phyloP scores from a whole-genome alignment of 345 rosid species.

The Heritiera fomes region DNA sequence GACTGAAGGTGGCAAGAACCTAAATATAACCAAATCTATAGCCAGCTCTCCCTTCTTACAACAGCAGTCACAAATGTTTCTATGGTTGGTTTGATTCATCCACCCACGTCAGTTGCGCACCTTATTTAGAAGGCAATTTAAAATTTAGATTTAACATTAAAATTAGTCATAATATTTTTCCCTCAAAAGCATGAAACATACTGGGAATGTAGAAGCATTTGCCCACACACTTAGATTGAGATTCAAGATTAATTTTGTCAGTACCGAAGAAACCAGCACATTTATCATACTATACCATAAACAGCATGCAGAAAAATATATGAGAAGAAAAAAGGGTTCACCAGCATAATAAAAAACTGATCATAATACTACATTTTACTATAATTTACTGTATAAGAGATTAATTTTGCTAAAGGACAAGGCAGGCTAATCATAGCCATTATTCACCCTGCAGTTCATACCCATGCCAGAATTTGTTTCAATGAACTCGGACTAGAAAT shows the following conservation, averaged over 20 bases:
- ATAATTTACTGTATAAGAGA: neutral
- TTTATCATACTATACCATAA: neutral
- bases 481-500: neutral
- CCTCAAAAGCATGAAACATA: neutral
- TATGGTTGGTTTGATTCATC: slow-evolving; percentile 7
- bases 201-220: neutral
- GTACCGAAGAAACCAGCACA: neutral
- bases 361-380: neutral
- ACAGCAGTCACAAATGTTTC: neutral
- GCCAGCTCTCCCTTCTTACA: neutral
- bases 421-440: slow-evolving; percentile 1
- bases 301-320: neutral
- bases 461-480: neutral
- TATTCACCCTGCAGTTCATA: neutral
- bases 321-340: neutral
- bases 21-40: neutral
- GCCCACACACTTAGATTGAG: neutral
- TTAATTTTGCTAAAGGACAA: neutral
- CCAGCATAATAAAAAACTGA: neutral
- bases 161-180: neutral
- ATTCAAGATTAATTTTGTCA: neutral
- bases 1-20: neutral
- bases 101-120: neutral
- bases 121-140: neutral
- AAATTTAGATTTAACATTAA: neutral